Percentiles rank a stretch among this genome's conserved stretches.
phyloP scores from a whole-genome alignment of 164 flowering plant species.

The Cinnamomum chago region DNA sequence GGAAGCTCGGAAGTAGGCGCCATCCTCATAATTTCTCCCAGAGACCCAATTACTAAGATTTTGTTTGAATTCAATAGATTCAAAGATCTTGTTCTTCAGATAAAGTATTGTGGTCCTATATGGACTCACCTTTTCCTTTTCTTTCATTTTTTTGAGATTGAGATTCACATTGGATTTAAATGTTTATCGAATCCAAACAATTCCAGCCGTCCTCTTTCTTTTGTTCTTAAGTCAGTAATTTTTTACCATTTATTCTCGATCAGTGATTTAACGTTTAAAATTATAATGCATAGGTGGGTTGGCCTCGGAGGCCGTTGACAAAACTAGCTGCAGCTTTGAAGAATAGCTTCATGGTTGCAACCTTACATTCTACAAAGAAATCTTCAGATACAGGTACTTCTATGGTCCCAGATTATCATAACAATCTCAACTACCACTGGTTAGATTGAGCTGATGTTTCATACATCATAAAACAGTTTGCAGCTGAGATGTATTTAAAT shows the following conservation, averaged over 20 bases:
- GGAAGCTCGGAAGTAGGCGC: too few species aligned
- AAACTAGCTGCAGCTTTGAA: slow-evolving; percentile 84
- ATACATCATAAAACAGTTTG: slow-evolving; percentile 14
- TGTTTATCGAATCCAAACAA: neutral
- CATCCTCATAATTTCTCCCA: too few species aligned
- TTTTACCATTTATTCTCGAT: neutral
- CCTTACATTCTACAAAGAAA: slow-evolving; percentile 65
- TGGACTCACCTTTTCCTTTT: too few species aligned
- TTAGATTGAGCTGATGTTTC: slow-evolving; percentile 12
- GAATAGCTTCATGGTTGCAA: slow-evolving; percentile 95
- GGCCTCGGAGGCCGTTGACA: slow-evolving; percentile 91
- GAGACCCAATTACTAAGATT: too few species aligned
- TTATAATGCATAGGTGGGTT: slow-evolving; percentile 65
- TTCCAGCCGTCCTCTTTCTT: neutral
- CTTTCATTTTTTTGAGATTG: too few species aligned
- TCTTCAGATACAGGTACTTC: slow-evolving; percentile 61
- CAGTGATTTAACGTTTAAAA: neutral
- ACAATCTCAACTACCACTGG: neutral
- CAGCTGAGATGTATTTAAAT: slow-evolving; percentile 26
- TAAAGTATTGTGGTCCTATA: too few species aligned
- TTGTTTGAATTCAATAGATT: too few species aligned
- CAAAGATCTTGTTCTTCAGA: too few species aligned
- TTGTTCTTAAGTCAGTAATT: neutral
- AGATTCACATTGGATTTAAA: too few species aligned
- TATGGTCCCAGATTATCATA: slow-evolving; percentile 2